phyloP scores from a whole-genome alignment of 768 basidiomycete genomes.

The Boletus sp. region DNA sequence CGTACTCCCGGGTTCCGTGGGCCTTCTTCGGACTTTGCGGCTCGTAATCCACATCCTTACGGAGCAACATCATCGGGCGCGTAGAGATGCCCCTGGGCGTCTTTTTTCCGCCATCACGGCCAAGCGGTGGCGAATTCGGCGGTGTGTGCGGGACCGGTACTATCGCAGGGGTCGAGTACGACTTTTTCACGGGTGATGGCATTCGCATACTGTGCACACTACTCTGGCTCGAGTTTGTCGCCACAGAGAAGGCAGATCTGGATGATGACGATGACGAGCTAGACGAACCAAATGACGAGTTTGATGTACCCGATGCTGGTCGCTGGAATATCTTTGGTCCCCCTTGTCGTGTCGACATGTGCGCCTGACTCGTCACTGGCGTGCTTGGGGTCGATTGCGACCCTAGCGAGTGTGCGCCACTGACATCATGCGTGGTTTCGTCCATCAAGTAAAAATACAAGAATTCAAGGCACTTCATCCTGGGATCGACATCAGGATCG shows the following conservation, averaged over 20 bases:
- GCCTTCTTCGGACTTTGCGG: slow-evolving; percentile 70
- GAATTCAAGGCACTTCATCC: slow-evolving; percentile 96
- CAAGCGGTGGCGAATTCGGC: slow-evolving; percentile 26
- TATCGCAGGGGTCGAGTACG: slow-evolving; percentile 20
- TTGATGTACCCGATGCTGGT: slow-evolving; percentile 17
- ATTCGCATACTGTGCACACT: slow-evolving; percentile 28
- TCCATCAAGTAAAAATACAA: slow-evolving; percentile 93
- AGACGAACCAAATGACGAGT: slow-evolving; percentile 21
- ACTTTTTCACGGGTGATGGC: slow-evolving; percentile 45
- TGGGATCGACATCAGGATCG: slow-evolving; percentile 30
- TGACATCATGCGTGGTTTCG: slow-evolving; percentile 46
- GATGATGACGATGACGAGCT: slow-evolving; percentile 28
- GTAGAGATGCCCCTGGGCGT: slow-evolving; percentile 25
- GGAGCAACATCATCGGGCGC: slow-evolving; percentile 62
- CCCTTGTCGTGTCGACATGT: slow-evolving; percentile 13
- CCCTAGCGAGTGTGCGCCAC: background rate
- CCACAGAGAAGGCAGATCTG: slow-evolving; percentile 42
- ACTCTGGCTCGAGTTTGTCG: slow-evolving; percentile 32
- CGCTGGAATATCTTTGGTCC: slow-evolving; percentile 28
- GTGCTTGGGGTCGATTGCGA: slow-evolving; percentile 38
- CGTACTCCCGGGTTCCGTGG: slow-evolving; percentile 30
- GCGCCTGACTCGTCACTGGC: slow-evolving; percentile 26
- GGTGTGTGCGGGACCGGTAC: slow-evolving; percentile 21
- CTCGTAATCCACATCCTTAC: slow-evolving; percentile 68
- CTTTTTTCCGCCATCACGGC: slow-evolving; percentile 24